phyloP scores from a whole-genome alignment of 306 rosid genomes.

The Canavalia gladiata region DNA sequence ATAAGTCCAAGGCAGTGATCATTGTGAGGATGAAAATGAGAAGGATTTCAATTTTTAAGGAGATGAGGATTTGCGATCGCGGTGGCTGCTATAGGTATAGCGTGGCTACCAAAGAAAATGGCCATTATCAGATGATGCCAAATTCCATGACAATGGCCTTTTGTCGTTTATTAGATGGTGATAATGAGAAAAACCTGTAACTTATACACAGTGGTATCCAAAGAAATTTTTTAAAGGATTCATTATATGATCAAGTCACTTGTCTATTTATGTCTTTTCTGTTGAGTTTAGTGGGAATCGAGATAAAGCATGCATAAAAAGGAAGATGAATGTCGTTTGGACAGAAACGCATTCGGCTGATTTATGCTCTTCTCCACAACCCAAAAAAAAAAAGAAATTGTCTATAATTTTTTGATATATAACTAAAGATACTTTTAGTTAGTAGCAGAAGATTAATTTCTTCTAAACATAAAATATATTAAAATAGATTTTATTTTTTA shows the following conservation, averaged over 20 bases:
- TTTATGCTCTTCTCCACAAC: conserved; percentile 13
- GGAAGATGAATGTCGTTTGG: neutral
- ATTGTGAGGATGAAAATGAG: conserved; percentile 49
- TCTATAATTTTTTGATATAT: too few species aligned
- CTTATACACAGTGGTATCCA: neutral
- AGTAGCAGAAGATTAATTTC: too few species aligned
- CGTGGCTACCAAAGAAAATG: conserved; percentile 51
- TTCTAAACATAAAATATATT: too few species aligned
- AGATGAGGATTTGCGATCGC: conserved; percentile 24
- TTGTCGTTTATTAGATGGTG: conserved; percentile 44
- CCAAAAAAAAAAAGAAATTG: neutral
- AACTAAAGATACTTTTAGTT: too few species aligned
- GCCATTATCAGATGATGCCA: conserved; percentile 43
- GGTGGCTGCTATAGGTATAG: conserved; percentile 35
- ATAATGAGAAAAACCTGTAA: conserved; percentile 4
- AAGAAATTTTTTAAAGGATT: neutral
- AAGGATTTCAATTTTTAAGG: conserved; percentile 42
- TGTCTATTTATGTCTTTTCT: conserved; percentile 16
- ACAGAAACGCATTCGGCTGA: conserved; percentile 7
- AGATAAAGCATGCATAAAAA: conserved; percentile 26
- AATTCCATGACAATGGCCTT: conserved; percentile 31
- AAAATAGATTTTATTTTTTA: too few species aligned
- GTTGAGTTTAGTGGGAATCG: conserved; percentile 47
- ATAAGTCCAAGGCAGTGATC: conserved; percentile 40
- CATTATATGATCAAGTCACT: neutral